These are phyloP conservation scores for Collybiopsis luxurians DNA, from an alignment of 768 basidiomycete genomes.

Conservation along the genomic window DNA sequence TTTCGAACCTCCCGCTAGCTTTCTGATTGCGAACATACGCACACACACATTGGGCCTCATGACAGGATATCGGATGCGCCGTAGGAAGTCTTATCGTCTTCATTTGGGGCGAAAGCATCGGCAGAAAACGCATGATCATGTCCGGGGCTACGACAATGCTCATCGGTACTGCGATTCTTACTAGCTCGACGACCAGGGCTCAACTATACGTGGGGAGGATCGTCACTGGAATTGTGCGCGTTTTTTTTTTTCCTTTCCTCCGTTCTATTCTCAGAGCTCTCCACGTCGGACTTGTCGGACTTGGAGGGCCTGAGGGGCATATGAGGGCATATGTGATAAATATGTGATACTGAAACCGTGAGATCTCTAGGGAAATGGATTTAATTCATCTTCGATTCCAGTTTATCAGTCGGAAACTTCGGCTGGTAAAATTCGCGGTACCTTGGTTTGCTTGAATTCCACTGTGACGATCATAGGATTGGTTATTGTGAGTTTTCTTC, in stretches of 20 bases:
- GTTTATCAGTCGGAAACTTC: slow-evolving; percentile 40
- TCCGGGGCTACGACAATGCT: slow-evolving; percentile 34
- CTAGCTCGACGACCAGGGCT: slow-evolving; percentile 35
- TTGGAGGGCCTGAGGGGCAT: too few relatives aligned
- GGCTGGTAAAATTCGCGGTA: slow-evolving; percentile 31
- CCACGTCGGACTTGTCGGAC: too few relatives aligned
- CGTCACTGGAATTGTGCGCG: slow-evolving; percentile 32
- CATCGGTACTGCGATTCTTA: slow-evolving; percentile 35
- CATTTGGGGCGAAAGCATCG: slow-evolving; percentile 35
- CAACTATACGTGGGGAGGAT: slow-evolving; percentile 36
- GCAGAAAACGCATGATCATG: slow-evolving; percentile 38
- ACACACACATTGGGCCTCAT: too few relatives aligned
- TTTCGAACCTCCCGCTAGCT: neutral
- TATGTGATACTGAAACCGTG: too few relatives aligned
- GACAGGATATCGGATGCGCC: slow-evolving; percentile 37
- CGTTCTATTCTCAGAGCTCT: neutral
- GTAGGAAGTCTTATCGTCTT: slow-evolving; percentile 34
- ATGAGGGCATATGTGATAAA: too few relatives aligned
- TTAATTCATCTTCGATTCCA: slow-evolving; percentile 39
- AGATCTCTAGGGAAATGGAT: slow-evolving; percentile 31
- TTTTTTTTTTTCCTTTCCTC: neutral
- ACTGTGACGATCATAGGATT: slow-evolving; percentile 37
- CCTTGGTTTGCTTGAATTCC: slow-evolving; percentile 33
- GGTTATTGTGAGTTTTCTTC: slow-evolving; percentile 27
- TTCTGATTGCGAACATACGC: too few relatives aligned